Evolutionary conservation across 2,329 filamentous ascomycete genomes (phyloP), one percentile per base, ranked within the genome.

Genomic region (Didymella pinodella): DNA sequence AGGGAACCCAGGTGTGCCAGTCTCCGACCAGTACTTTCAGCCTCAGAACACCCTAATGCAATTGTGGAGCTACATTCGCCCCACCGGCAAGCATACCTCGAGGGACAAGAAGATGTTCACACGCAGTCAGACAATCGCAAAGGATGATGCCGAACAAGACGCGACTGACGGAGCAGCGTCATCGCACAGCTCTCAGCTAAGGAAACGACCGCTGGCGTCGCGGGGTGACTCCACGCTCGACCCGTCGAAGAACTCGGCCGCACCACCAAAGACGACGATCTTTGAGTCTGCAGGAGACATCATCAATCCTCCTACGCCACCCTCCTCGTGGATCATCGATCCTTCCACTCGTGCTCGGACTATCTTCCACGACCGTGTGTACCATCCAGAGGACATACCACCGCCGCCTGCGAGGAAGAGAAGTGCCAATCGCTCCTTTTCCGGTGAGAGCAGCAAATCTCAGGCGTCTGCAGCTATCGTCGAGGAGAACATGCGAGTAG

Each of bases 301-400:
- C 3, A 85, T 99, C 40, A 96, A 94, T 74, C 95, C 95, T 5
- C 94, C 93, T 47, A 79, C 98, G 32, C 94, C 95, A 16, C 85
- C 90, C 0, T 82, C 86, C 3, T 89, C 93, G 44, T 99, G 92
- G 76, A 82, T 99, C 36, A 85, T 93, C 50, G 90, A 98, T 67
- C 94, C 95, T 7, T 84, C 88, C 1, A 89, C 87, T 49, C 89
- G 95, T 16, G 88, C 92, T 0, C 87, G 92, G 46, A 94, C 94
- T 1, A 99, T 99, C 60, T 98, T 98, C 77, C 95, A 99, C 76
- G 95, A 99, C 75, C 89, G 95, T 11, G 86, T 99, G 16, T 99
- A 99, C 73, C 92, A 97, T 69, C 93, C 95, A 0, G 86, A 90
- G 43, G 95, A 99, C 71, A 97, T 99, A 34, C 95, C 95, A 0